Evolutionary conservation across 1,284 basidiomycete genomes (phyloP), one percentile per base, ranked within the genome.

Genomic region (Malassezia psittaci): DNA sequence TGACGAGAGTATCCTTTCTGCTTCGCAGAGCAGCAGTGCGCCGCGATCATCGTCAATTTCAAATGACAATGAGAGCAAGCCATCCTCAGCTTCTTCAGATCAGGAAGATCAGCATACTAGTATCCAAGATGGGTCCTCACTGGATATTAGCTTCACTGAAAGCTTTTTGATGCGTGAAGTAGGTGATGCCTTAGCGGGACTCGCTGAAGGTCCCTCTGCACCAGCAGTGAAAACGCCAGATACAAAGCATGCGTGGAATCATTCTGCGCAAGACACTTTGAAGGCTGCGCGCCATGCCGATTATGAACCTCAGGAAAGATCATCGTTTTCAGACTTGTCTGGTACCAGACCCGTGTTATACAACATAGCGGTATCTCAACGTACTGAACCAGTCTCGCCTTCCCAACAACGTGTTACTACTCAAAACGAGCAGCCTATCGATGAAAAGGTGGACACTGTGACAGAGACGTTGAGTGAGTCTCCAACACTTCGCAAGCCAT

Each of bases 161-260:
- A 69, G 67, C 44, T 69, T 69, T 43, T 44, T 69, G 5, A 62
- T 60, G 8, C 62, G 60, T n/a, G 67, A 65, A 41, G 66, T 63
- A 5, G 66, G 63, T 8, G 59, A 59, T 19, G 59, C 65, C 48
- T 60, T 68, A 2, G 64, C 60, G 5, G 66, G 66, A 1, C 55
- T 68, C 1, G 59, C 60, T 11, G 19, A 38, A 7, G 39, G 48
- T 36, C 18, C 33, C 1, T 35, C 45, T 11, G 43, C 15, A 11
- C 24, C 43, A 9, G 9, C 29, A 5, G 11, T 21, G 5, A n/a
- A 10, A 12, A 24, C 19, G 21, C 19, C 24, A 7, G 19, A 19
- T 6, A 39, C 48, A 3, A 34, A 59, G 15, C 16, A 13, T 1
- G 8, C 41, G 18, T 16, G 13, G 41, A 19, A 16, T 10, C 16